Conservation (phyloP, 805 yeast genomes). For the Starmera amethionina region DNA sequence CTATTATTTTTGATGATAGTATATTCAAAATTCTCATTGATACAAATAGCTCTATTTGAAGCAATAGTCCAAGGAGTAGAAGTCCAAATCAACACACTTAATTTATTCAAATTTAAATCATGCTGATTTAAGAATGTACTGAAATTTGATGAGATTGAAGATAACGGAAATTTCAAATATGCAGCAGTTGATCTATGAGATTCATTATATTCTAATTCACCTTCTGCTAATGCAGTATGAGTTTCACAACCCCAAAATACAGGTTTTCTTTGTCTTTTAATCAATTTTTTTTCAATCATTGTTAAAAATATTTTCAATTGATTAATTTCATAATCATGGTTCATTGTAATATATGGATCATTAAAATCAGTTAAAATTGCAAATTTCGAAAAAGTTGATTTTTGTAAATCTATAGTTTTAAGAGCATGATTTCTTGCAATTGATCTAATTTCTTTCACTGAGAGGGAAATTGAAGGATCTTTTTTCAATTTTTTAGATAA, state of each 20-base stretch:
- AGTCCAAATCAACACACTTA: conserved; percentile 73
- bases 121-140: conserved; percentile 2
- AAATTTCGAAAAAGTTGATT: conserved; percentile 50
- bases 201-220: conserved; percentile 83
- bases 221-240: conserved; percentile 90
- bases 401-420: conserved; percentile 56
- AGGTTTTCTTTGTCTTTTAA: conserved; percentile 83
- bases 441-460: conserved; percentile 48
- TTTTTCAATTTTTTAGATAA: conserved; percentile 25
- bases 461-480: conserved; percentile 23
- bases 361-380: conserved; percentile 83
- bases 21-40: conserved; percentile 51
- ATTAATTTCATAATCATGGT: conserved; percentile 57
- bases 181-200: conserved; percentile 61
- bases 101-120: conserved; percentile 1
- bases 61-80: conserved; percentile 98
- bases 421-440: conserved; percentile 62
- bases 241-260: conserved; percentile 98
- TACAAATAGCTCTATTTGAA: conserved; percentile 76
- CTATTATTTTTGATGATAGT: conserved; percentile 30
- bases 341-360: conserved; percentile 63
- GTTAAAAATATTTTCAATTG: conserved; percentile 65
- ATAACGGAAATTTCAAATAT: conserved; percentile 56
- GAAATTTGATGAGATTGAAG: conserved; percentile 15
- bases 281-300: conserved; percentile 54